Evolutionary conservation across 2,329 filamentous ascomycete genomes (phyloP), one percentile per base, ranked within the genome.

Genomic region (Phoma sp.): DNA sequence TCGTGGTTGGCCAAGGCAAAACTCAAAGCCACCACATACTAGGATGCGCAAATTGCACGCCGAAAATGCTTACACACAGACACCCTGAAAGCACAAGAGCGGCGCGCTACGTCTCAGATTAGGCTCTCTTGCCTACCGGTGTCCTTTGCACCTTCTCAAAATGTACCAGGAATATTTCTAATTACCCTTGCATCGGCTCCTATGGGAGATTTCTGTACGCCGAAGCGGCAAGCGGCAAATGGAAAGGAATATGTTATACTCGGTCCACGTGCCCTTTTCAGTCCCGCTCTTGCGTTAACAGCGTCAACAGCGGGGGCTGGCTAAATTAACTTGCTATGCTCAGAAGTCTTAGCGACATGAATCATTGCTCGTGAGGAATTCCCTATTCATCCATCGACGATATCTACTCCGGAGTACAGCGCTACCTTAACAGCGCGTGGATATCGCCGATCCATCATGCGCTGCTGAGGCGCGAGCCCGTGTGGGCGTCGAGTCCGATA

Each of bases 61-160:
- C 53, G 55, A 49, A 37, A 42, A 32, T 41, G 35, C 35, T 23
- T 33, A 40, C 48, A 48, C 55, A 50, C 45, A 41, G 45, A 43
- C 47, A 47, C 32, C 4, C 48, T 46, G 52, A 47, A 35, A 48
- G 47, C 38, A 38, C 36, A 51, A 40, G 27, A 33, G 35, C 22
- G 46, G 46, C 49, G 36, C 60, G 57, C 65, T 61, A 62, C 57
- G 65, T 67, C 59, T 64, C 64, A 68, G 44, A 40, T 66, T 35
- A 32, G 47, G 14, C 39, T 51, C 37, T 47, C 32, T 32, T 48
- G 39, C 44, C 47, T 30, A 13, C 30, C 8, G 33, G 42, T 43
- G 53, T 47, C 53, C 42, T 57, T 44, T 51, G 49, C 53, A 35
- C 49, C 52, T 60, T 59, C 53, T 64, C 48, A 51, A 60, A 61